These are phyloP conservation scores for Penicillium diatomitis DNA, from an alignment of 495 filamentous ascomycete genomes.

Conservation along the genomic window DNA sequence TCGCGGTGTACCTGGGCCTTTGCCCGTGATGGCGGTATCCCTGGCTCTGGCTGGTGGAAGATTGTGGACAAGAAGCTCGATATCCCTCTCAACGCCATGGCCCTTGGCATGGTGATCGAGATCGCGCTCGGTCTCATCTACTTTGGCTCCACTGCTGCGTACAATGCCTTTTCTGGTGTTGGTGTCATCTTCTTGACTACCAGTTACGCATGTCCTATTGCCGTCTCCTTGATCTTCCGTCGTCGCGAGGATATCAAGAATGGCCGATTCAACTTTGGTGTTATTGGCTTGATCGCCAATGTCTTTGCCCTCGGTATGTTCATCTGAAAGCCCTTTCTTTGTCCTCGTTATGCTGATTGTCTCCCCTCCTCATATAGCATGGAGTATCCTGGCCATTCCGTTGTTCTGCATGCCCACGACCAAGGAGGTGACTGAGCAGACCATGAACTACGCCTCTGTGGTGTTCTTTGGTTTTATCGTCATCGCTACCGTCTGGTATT, in stretches of 20 bases:
- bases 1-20: conserved; percentile 67
- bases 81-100: conserved; percentile 43
- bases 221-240: conserved; percentile 41
- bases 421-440: conserved; percentile 23
- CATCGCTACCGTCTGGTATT: conserved; percentile 50
- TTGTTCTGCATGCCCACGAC: conserved; percentile 38
- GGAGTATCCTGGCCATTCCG: conserved; percentile 51
- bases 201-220: conserved; percentile 45
- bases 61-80: conserved; percentile 38
- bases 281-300: conserved; percentile 46
- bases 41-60: conserved; percentile 50
- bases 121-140: conserved; percentile 48
- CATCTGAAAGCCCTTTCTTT: not conserved
- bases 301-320: conserved; percentile 44
- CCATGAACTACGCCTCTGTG: conserved; percentile 48
- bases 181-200: conserved; percentile 49
- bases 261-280: conserved; percentile 48
- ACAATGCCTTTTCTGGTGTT: conserved; percentile 51
- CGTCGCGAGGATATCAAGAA: conserved; percentile 41
- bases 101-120: conserved; percentile 41
- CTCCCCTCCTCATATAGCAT: conserved; percentile 24
- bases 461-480: conserved; percentile 49
- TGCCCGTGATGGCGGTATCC: conserved; percentile 50
- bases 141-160: conserved; percentile 46
- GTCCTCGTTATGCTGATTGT: conserved; percentile 6